Evolutionary conservation across 306 rosid species (phyloP).

Genomic region (Sechiopsis laciniata): DNA sequence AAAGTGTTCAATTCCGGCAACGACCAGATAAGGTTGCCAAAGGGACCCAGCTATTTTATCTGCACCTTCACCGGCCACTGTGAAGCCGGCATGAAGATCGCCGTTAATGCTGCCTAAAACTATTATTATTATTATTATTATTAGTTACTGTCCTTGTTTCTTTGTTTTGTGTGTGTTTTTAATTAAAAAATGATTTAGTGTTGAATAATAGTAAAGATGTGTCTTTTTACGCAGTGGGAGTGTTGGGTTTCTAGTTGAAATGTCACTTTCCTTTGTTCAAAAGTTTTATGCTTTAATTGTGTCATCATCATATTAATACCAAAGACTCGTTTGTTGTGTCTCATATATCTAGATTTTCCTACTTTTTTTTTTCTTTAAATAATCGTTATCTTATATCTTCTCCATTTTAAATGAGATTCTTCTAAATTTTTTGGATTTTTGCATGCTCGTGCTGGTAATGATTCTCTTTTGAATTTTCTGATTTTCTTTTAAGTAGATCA

Average conservation of each 20-base stretch:
- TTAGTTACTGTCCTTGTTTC: not conserved
- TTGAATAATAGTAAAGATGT: no score
- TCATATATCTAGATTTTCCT: not conserved
- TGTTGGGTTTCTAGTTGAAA: not conserved
- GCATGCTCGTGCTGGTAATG: no score
- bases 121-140: not conserved
- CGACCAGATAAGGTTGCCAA: conserved; percentile 42
- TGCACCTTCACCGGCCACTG: conserved; percentile 62
- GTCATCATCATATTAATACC: not conserved
- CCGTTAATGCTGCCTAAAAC: conserved; percentile 37
- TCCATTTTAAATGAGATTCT: no score
- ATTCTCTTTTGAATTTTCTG: no score
- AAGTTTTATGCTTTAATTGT: not conserved
- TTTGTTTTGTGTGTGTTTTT: not conserved
- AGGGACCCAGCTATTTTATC: conserved; percentile 51
- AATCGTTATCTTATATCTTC: no score
- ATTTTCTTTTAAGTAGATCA: no score
- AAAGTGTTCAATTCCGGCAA: conserved; percentile 43
- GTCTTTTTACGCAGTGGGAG: not conserved
- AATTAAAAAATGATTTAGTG: no score
- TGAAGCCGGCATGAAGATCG: conserved; percentile 52
- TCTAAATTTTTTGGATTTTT: no score
- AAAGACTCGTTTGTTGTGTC: not conserved
- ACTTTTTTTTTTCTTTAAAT: not conserved
- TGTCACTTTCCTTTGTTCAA: not conserved